Base-by-base conservation (phyloP, 1,284 basidiomycete genomes). In the Apiotrichum veenhuisii region DNA sequence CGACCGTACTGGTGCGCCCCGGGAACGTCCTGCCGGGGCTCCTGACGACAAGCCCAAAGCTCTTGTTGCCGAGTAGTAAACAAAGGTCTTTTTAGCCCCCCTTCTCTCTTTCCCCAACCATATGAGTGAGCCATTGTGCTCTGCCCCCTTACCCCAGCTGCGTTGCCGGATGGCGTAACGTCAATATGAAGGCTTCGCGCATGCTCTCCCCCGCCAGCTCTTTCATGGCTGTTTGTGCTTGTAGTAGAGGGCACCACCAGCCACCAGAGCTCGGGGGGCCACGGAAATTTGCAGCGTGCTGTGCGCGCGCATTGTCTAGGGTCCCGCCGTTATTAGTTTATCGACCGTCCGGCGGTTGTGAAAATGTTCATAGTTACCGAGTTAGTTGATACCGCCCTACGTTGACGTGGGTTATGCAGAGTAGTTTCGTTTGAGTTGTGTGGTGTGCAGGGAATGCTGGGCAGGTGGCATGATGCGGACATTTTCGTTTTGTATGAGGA, bases 1-100 rank as follows among this genome's bases (percentile, higher is more conserved):
- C 40, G 51, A 52, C 23, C 51, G 51, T 15, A 23, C 42, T 18
- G 52, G 49, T 17, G 40, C 27, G 10, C 38, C 37, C 20, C 36
- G 37, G 15, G 52, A 53, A 7, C 44, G 44, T 8, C 44, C 52
- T 1, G 46, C 33, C 12, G 44, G 26, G 10, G 37, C 17, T 12
- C 23, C 49, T 12, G 52, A 46, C 38, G 36, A 46, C 11, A 47
- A 53, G 37, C 37, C 37, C n/a, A 53, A 53, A 27, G 44, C 43
- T 9, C 52, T 53, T 2, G 44, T 53, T 10, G 52, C 52, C 8
- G 52, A 53, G 52, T 53, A 52, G 30, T 20, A 46, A 23, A n/a
- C n/a, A n/a, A n/a, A n/a, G n/a, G n/a, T n/a, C n/a, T n/a, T n/a
- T n/a, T n/a, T 36, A 30, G 33, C 45, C 15, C n/a, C n/a, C n/a